These are phyloP conservation scores for Mycena vitilis DNA, from an alignment of 768 basidiomycete genomes.

Conservation along the genomic window DNA sequence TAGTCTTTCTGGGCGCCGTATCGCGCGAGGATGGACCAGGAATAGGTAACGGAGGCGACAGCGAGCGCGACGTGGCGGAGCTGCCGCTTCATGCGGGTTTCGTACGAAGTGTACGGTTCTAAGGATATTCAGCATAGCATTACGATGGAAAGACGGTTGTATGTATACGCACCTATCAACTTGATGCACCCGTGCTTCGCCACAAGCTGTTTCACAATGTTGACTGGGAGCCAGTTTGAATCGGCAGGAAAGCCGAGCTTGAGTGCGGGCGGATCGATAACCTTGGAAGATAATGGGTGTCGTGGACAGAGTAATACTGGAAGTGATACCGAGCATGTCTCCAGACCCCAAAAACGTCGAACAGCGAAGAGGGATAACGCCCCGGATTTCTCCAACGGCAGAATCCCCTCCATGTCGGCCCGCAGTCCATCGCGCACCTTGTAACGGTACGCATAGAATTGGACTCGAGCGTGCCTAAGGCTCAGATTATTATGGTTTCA, in stretches of 20 bases:
- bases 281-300: background rate
- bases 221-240: constrained; percentile 21
- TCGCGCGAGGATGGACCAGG: constrained; percentile 11
- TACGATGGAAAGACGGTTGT: background rate
- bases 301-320: no score
- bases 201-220: constrained; percentile 14
- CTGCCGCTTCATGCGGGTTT: constrained; percentile 22
- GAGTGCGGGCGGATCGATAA: constrained; percentile 25
- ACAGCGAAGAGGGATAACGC: constrained; percentile 22
- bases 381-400: constrained; percentile 22
- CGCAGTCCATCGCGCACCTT: constrained; percentile 25
- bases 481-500: background rate
- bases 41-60: background rate
- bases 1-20: background rate
- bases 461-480: constrained; percentile 17
- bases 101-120: constrained; percentile 29
- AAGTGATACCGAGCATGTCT: constrained; percentile 23
- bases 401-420: constrained; percentile 27
- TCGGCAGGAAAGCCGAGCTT: constrained; percentile 27
- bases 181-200: constrained; percentile 27
- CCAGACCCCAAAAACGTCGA: constrained; percentile 28
- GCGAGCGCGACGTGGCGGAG: constrained; percentile 25
- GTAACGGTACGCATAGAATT: constrained; percentile 26
- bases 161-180: constrained; percentile 21
- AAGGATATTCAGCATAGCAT: background rate